Evolutionary conservation across 306 rosid species (phyloP), one percentile per base, ranked within the genome.

Genomic region (Vicia villosa): DNA sequence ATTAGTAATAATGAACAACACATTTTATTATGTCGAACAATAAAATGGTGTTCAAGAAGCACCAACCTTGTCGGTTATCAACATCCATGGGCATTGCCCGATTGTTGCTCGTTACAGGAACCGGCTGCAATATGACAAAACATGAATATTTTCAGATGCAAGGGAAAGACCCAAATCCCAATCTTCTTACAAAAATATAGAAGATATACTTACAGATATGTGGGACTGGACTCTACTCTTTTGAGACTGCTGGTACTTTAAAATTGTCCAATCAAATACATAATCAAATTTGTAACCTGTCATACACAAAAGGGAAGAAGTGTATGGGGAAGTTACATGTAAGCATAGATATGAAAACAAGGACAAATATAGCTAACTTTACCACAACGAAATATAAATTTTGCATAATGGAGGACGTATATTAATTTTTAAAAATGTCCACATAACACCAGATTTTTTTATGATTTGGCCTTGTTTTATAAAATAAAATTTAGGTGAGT

Each of bases 221-320:
- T 76, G 88, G 54, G 90, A 68, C 74, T 83, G 89, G 65, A 85
- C 66, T 81, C 64, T 83, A 81, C 59, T 86, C 86, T 88, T 94
- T 68, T 87, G 98, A 1, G 98, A 76, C 68, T 94, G 96, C 82
- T 94, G 96, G 63, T 88, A 88, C 85, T 94, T 94, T 50, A 94
- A 84, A 73, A 90, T 82, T 72, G 96, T 90, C 98, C 98, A 94
- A 77, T 94, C 97, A 83, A 90, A 94, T 66, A 90, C 77, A 65
- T 74, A 88, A 88, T 94, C 97, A 77, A 90, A 85, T 68, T 90
- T 94, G 81, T 79, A 94, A 46, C 91, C 98, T 94, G 92, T 52
- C 70, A 70, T 47, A 38, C 36, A 61, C 38, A 15, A 55, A 13
- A 38, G 45, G 17, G 34, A 12, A 56, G 62, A 62, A 24, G 41